Percentiles rank a stretch among this genome's conserved stretches.
Conservation (phyloP, 129 eudicot genomes). For the Ambrosia artemisiifolia region DNA sequence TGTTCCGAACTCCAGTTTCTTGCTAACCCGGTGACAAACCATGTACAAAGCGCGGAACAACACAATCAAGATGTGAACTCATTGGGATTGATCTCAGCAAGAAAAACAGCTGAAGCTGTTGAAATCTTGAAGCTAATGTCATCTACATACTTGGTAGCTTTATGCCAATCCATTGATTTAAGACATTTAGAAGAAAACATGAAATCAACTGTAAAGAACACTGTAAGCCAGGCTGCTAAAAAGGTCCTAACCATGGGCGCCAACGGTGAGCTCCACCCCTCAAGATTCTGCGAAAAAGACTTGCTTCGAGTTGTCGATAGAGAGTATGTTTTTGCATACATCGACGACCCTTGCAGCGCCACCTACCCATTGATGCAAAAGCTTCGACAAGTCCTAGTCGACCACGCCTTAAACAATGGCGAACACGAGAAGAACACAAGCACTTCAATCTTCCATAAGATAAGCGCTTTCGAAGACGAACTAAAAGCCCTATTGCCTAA, state of each 20-base stretch:
- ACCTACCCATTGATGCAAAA: slow-evolving; percentile 73
- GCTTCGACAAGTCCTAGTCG: slow-evolving; percentile 66
- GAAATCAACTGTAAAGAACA: slow-evolving; percentile 60
- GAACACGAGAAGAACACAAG: slow-evolving; percentile 41
- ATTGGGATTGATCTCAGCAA: slow-evolving; percentile 63
- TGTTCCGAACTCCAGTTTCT: slow-evolving; percentile 83
- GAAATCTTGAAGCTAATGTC: slow-evolving; percentile 86
- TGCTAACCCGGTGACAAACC: slow-evolving; percentile 82
- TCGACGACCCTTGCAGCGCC: slow-evolving; percentile 60
- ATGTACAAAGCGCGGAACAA: slow-evolving; percentile 88
- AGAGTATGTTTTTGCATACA: slow-evolving; percentile 59
- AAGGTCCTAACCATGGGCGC: slow-evolving; percentile 58
- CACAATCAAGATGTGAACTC: slow-evolving; percentile 94
- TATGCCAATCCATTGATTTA: slow-evolving; percentile 78
- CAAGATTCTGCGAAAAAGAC: slow-evolving; percentile 68
- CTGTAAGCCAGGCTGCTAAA: slow-evolving; percentile 73
- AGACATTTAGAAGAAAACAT: slow-evolving; percentile 81
- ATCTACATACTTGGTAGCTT: slow-evolving; percentile 54
- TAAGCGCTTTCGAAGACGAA: slow-evolving; percentile 61
- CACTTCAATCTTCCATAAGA: slow-evolving; percentile 70
- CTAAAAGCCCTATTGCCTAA: slow-evolving; percentile 52
- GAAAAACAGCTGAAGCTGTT: slow-evolving; percentile 75
- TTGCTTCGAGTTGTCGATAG: slow-evolving; percentile 61
- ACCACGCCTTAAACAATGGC: slow-evolving; percentile 57
- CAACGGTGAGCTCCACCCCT: slow-evolving; percentile 67